These are phyloP conservation scores for Rugonectria rugulosa DNA, from an alignment of 2,329 filamentous ascomycete species.

Conservation along the genomic window DNA sequence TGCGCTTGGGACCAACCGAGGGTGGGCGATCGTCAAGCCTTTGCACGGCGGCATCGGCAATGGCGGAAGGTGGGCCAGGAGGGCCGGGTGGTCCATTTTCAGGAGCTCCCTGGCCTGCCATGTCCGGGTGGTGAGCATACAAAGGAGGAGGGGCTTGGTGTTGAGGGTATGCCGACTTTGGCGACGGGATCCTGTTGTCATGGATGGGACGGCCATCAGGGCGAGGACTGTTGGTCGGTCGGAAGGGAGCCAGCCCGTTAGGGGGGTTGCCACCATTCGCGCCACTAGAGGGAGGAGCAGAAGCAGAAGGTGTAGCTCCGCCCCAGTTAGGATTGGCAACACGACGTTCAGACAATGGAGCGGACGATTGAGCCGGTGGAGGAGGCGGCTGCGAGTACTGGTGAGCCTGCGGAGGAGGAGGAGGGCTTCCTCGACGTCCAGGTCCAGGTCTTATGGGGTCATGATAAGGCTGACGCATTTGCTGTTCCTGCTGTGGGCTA, in stretches of 20 bases:
- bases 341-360: slow-evolving; percentile 59
- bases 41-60: slow-evolving; percentile 72
- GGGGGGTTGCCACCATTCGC: slow-evolving; percentile 49
- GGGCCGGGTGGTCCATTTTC: slow-evolving; percentile 52
- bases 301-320: slow-evolving; percentile 58
- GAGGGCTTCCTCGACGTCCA: slow-evolving; percentile 61
- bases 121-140: slow-evolving; percentile 77
- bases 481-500: slow-evolving; percentile 75
- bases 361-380: slow-evolving; percentile 55
- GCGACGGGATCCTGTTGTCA: slow-evolving; percentile 89
- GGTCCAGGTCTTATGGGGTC: slow-evolving; percentile 43
- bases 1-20: slow-evolving; percentile 82
- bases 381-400: slow-evolving; percentile 59
- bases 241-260: slow-evolving; percentile 73
- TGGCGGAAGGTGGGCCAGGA: slow-evolving; percentile 46
- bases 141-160: slow-evolving; percentile 63
- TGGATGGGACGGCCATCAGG: slow-evolving; percentile 83
- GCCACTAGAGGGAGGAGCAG: slow-evolving; percentile 47
- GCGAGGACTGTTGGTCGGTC: slow-evolving; percentile 76
- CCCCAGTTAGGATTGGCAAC: slow-evolving; percentile 67
- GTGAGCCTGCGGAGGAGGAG: slow-evolving; percentile 58
- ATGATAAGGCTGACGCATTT: slow-evolving; percentile 69
- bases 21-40: slow-evolving; percentile 74
- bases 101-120: slow-evolving; percentile 65
- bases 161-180: slow-evolving; percentile 83